These are phyloP conservation scores for Stenocarpella maydis DNA, from an alignment of 2,329 filamentous ascomycete genomes.

Conservation along the genomic window DNA sequence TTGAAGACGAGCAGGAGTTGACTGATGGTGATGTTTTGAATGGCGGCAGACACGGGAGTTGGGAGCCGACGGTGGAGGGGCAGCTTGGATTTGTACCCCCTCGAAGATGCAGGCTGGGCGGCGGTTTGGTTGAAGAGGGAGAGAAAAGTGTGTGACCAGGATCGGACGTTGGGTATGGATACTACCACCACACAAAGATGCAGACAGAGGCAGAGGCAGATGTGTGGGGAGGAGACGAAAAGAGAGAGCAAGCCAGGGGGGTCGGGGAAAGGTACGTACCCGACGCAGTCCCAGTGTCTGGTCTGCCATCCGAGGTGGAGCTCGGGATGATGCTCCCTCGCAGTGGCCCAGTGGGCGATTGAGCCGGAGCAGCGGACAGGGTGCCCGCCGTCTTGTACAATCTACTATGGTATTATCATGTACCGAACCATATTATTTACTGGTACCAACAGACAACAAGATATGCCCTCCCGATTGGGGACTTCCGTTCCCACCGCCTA, in stretches of 20 bases:
- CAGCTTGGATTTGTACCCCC: slow-evolving; percentile 37
- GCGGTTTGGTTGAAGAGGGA: slow-evolving; percentile 32
- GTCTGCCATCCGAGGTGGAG: slow-evolving; percentile 25
- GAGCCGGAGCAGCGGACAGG: slow-evolving; percentile 27
- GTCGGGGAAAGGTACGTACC: slow-evolving; percentile 25
- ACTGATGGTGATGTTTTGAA: slow-evolving; percentile 24
- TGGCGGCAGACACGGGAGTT: slow-evolving; percentile 29
- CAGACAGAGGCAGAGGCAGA: background rate
- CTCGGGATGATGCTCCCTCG: slow-evolving; percentile 7
- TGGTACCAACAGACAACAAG: background rate
- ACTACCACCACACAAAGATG: background rate
- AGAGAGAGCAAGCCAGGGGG: slow-evolving; percentile 4
- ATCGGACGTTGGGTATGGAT: slow-evolving; percentile 33
- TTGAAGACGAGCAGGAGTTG: slow-evolving; percentile 12
- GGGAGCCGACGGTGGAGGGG: slow-evolving; percentile 34
- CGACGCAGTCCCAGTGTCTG: background rate
- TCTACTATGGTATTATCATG: too few species aligned
- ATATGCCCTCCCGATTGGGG: slow-evolving; percentile 26
- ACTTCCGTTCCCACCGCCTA: slow-evolving; percentile 21
- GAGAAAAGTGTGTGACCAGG: slow-evolving; percentile 31
- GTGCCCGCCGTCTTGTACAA: slow-evolving; percentile 16
- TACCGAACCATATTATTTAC: too few species aligned
- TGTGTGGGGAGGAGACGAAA: background rate
- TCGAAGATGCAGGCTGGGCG: slow-evolving; percentile 29
- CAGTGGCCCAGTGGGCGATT: slow-evolving; percentile 23